Conservation (phyloP, 768 basidiomycete species). For the Lyophyllum decastes region DNA sequence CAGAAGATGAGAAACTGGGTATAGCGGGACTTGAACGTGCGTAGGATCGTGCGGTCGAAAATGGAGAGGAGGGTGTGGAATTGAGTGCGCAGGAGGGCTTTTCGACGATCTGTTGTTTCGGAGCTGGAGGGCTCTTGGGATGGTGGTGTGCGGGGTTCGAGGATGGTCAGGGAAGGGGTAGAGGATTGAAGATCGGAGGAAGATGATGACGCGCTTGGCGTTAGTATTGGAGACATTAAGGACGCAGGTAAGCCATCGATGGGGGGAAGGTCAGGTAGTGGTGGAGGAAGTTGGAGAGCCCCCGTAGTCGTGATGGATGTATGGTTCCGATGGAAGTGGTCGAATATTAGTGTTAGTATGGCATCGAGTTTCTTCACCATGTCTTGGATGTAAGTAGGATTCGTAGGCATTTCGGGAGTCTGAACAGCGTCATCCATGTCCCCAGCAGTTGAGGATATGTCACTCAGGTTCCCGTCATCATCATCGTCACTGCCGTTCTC, state of each 20-base stretch:
- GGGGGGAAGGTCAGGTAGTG: conserved; percentile 36
- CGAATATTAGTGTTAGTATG: conserved; percentile 82
- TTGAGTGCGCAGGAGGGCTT: conserved; percentile 52
- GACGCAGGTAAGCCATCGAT: conserved; percentile 24
- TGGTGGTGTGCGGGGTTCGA: conserved; percentile 21
- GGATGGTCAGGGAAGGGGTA: conserved; percentile 20
- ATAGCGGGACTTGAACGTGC: conserved; percentile 96
- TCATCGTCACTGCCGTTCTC: conserved; percentile 56
- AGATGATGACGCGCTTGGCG: conserved; percentile 16
- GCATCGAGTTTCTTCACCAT: conserved; percentile 94
- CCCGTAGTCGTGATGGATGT: conserved; percentile 22
- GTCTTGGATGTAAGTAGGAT: conserved; percentile 70
- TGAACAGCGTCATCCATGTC: conserved; percentile 43
- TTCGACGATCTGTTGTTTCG: conserved; percentile 20
- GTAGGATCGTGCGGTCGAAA: conserved; percentile 91
- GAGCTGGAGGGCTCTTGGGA: conserved; percentile 1
- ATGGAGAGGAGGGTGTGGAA: conserved; percentile 90
- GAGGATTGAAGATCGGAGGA: conserved; percentile 3
- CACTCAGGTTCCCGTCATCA: conserved; percentile 52
- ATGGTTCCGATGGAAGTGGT: conserved; percentile 70
- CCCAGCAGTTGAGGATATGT: conserved; percentile 73
- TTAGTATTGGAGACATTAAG: conserved; percentile 28
- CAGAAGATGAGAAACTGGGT: conserved; percentile 98
- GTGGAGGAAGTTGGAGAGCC: conserved; percentile 24
- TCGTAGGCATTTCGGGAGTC: conserved; percentile 46